These are phyloP conservation scores for Mimosa pudica DNA, from an alignment of 306 rosid species.

Conservation along the genomic window DNA sequence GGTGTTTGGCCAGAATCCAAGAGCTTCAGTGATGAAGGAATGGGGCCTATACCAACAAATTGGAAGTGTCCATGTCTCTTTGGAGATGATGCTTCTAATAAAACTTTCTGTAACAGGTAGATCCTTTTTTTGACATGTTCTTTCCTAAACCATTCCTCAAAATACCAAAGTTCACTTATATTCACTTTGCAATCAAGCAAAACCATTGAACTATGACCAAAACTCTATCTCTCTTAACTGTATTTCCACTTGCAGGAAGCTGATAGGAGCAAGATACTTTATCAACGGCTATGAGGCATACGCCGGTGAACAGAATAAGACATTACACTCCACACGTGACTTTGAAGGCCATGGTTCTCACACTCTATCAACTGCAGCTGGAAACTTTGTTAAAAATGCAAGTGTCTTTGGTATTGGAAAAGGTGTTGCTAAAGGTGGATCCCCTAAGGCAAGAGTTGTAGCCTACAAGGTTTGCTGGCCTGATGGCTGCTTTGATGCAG, in stretches of 20 bases:
- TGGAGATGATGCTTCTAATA: not conserved
- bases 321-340: slow-evolving; percentile 53
- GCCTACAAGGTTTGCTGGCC: slow-evolving; percentile 88
- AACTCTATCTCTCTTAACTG: not conserved
- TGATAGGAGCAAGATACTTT: slow-evolving; percentile 82
- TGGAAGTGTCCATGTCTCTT: not conserved
- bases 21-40: slow-evolving; percentile 6
- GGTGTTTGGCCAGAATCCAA: slow-evolving; percentile 28
- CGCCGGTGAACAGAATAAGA: not conserved
- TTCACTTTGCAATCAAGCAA: not conserved
- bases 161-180: not conserved
- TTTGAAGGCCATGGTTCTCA: slow-evolving; percentile 79
- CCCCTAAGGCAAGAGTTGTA: slow-evolving; percentile 77
- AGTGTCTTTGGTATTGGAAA: slow-evolving; percentile 58
- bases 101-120: slow-evolving; percentile 22
- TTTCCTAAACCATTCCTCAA: not conserved
- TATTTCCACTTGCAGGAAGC: slow-evolving; percentile 50
- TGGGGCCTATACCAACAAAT: not conserved
- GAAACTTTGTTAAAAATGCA: slow-evolving; percentile 50
- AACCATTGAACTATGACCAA: not conserved
- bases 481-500: slow-evolving; percentile 60
- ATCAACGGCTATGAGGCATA: slow-evolving; percentile 44
- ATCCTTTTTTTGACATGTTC: not conserved
- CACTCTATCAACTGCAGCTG: slow-evolving; percentile 90
- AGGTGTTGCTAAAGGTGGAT: slow-evolving; percentile 91